phyloP scores from a whole-genome alignment of 169 alveolate species.

The Plasmodium coatneyi region DNA sequence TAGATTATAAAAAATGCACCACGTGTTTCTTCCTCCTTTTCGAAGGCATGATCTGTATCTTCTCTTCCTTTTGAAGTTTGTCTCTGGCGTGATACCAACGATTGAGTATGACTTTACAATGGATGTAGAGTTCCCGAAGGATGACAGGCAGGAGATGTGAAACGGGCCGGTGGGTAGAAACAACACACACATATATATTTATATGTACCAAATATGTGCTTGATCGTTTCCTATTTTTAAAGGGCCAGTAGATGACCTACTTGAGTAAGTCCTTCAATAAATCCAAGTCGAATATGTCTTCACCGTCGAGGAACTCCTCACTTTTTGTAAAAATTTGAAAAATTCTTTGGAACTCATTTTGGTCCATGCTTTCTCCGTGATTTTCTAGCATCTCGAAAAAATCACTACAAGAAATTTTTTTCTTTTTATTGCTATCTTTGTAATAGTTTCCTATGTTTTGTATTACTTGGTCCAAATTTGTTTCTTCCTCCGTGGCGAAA shows the following conservation, averaged over 20 bases:
- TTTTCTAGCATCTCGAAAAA: conserved; percentile 43
- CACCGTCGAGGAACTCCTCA: conserved; percentile 7
- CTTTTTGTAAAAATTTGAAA: conserved; percentile 74
- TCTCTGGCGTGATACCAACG: conserved; percentile 90
- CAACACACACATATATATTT: neutral
- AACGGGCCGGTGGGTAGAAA: neutral
- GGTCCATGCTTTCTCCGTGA: conserved; percentile 71
- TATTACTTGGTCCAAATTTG: conserved; percentile 24
- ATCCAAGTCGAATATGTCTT: conserved; percentile 21
- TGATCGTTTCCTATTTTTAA: neutral
- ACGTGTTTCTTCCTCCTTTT: conserved; percentile 79
- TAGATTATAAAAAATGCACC: neutral
- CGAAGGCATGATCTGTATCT: conserved; percentile 77
- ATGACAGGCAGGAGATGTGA: neutral
- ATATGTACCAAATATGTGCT: neutral
- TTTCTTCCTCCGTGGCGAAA: conserved; percentile 21
- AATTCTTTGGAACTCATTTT: conserved; percentile 49
- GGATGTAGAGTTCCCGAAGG: conserved; percentile 80
- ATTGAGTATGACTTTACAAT: conserved; percentile 89
- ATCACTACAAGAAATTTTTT: conserved; percentile 16
- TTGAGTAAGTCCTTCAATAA: conserved; percentile 11
- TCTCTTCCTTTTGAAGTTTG: conserved; percentile 86
- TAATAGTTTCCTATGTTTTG: conserved; percentile 36
- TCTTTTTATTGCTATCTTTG: conserved; percentile 23
- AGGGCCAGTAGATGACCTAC: neutral